These are phyloP conservation scores for Ephemerocybe angulata DNA, from an alignment of 768 basidiomycete species.

Conservation along the genomic window DNA sequence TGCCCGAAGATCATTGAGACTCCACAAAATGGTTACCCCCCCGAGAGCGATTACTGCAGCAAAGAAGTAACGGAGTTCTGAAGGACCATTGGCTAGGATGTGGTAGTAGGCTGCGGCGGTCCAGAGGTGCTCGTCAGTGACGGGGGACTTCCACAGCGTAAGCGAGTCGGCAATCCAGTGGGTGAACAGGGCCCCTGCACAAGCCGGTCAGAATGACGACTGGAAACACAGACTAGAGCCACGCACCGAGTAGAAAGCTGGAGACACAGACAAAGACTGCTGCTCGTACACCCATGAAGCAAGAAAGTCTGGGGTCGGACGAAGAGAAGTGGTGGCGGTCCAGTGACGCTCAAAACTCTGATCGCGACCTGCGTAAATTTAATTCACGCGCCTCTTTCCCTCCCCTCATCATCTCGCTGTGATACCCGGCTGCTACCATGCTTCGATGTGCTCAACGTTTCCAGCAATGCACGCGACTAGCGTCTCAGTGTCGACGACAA, in stretches of 20 bases:
- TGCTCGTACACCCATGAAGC: slow-evolving; percentile 64
- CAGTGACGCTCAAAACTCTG: not conserved
- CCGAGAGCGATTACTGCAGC: slow-evolving; percentile 56
- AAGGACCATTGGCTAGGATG: slow-evolving; percentile 65
- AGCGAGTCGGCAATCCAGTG: slow-evolving; percentile 94
- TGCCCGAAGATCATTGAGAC: slow-evolving; percentile 70
- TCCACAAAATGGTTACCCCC: slow-evolving; percentile 69
- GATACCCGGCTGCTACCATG: not conserved
- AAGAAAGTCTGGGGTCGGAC: slow-evolving; percentile 13
- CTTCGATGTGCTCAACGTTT: not conserved
- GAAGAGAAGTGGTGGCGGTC: slow-evolving; percentile 3
- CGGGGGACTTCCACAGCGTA: slow-evolving; percentile 84
- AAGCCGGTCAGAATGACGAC: slow-evolving; percentile 6
- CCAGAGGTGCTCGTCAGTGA: slow-evolving; percentile 82
- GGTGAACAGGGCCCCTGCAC: slow-evolving; percentile 72
- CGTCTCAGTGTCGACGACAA: not conserved
- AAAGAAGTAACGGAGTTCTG: slow-evolving; percentile 53
- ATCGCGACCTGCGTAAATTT: not conserved
- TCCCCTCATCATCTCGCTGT: not conserved
- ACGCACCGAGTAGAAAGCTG: slow-evolving; percentile 74
- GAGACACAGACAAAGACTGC: slow-evolving; percentile 73
- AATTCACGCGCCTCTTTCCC: slow-evolving; percentile 2
- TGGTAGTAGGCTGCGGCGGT: slow-evolving; percentile 81
- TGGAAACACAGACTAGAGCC: not conserved
- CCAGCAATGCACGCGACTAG: not conserved